A percentile compares a stretch with the other conserved stretches of the same genome.
Evolutionary conservation across 805 yeast genomes (phyloP).

Genomic region (Pichia scutulata): DNA sequence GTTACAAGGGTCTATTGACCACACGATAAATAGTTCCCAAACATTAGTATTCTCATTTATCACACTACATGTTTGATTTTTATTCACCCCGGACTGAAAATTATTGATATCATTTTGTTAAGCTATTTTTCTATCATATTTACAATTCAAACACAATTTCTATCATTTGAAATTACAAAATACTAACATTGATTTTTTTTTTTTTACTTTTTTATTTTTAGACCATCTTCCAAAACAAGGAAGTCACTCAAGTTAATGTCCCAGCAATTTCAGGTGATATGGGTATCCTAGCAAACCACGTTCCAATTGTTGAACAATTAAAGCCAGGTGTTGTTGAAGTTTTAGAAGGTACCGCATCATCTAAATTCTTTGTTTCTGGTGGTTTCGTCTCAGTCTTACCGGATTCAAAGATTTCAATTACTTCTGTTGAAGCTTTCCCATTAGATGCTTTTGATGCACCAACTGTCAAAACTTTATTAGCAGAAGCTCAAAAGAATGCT

Average conservation of each 20-base stretch:
- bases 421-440: slow-evolving; percentile 93
- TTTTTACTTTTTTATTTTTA: slow-evolving; percentile 3
- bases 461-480: slow-evolving; percentile 69
- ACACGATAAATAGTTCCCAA: no score
- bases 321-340: slow-evolving; percentile 93
- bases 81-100: no score
- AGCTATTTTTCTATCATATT: neutral
- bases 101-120: neutral
- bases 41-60: no score
- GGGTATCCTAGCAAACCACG: slow-evolving; percentile 97
- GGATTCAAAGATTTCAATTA: slow-evolving; percentile 81
- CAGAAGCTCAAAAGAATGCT: slow-evolving; percentile 92
- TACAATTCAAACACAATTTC: neutral
- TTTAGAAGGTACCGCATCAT: slow-evolving; percentile 65
- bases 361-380: slow-evolving; percentile 86
- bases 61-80: no score
- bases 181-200: slow-evolving; percentile 1
- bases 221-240: slow-evolving; percentile 28
- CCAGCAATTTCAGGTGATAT: slow-evolving; percentile 94
- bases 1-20: neutral
- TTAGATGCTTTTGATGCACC: slow-evolving; percentile 78
- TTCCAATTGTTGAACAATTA: slow-evolving; percentile 93
- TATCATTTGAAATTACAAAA: neutral
- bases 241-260: slow-evolving; percentile 72
- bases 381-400: slow-evolving; percentile 97